Evolutionary conservation across 441 rosid genomes (phyloP).

Genomic region (Gossypium schwendimanii): DNA sequence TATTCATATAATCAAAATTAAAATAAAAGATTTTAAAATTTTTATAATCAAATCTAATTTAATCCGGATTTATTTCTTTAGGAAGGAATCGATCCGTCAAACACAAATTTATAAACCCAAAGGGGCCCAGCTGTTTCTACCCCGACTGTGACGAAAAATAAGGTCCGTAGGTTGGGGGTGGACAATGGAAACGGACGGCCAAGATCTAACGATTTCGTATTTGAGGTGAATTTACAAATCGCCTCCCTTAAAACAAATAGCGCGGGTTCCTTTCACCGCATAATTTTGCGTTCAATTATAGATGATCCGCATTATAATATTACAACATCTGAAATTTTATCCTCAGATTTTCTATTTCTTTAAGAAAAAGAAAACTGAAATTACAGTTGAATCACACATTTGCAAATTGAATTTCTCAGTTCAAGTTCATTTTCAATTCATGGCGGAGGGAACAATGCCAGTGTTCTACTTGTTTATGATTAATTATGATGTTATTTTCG

Average conservation of each 20-base stretch:
- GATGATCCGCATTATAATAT: background rate
- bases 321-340: background rate
- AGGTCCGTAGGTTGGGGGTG: slow-evolving; percentile 16
- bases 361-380: background rate
- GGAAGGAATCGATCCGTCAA: too few species aligned
- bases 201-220: slow-evolving; percentile 21
- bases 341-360: background rate
- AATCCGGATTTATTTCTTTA: too few species aligned
- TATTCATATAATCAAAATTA: too few species aligned
- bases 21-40: too few species aligned
- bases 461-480: too few species aligned
- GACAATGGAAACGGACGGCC: slow-evolving; percentile 25
- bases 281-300: background rate
- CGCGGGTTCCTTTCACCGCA: slow-evolving; percentile 33
- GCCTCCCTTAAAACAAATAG: slow-evolving; percentile 24
- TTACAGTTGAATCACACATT: background rate
- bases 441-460: too few species aligned
- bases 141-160: slow-evolving; percentile 18
- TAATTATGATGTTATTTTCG: too few species aligned
- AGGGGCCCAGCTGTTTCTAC: slow-evolving; percentile 28
- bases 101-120: background rate
- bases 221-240: slow-evolving; percentile 8
- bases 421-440: background rate
- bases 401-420: background rate
- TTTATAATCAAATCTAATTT: too few species aligned